Percentiles rank a stretch among this genome's conserved stretches.
Conservation (phyloP, 495 filamentous ascomycete genomes). For the Pyronema domesticum region DNA sequence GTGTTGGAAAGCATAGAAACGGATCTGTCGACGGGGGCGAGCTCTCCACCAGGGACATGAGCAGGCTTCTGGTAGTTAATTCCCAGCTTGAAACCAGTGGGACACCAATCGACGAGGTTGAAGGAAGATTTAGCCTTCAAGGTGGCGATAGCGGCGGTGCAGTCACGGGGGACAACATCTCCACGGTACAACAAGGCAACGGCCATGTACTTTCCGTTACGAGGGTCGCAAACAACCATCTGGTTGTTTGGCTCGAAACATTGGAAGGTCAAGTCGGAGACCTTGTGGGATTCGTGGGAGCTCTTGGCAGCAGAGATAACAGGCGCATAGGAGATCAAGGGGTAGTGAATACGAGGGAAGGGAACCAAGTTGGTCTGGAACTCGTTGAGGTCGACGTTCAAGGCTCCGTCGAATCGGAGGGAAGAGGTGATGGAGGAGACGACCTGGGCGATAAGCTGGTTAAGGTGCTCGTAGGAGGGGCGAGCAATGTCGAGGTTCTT, state of each 20-base stretch:
- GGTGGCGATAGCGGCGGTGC: conserved; percentile 72
- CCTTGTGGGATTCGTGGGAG: conserved; percentile 87
- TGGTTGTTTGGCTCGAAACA: conserved; percentile 72
- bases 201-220: conserved; percentile 99
- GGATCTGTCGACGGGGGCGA: conserved; percentile 92
- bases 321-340: conserved; percentile 86
- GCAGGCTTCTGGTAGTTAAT: conserved; percentile 98
- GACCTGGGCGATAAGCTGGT: conserved; percentile 96
- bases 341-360: conserved; percentile 98
- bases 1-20: conserved; percentile 99
- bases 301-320: conserved; percentile 87
- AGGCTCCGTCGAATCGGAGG: conserved; percentile 92
- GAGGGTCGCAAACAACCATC: conserved; percentile 99
- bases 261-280: conserved; percentile 71
- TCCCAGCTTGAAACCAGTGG: conserved; percentile 98
- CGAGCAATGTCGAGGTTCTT: conserved; percentile 92
- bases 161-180: conserved; percentile 92
- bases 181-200: conserved; percentile 95
- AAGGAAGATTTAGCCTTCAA: conserved; percentile 98
- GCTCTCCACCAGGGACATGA: conserved; percentile 86
- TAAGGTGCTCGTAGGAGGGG: conserved; percentile 94
- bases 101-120: conserved; percentile 99
- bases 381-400: conserved; percentile 98
- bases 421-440: conserved; percentile 98
- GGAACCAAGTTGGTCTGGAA: conserved; percentile 99